Evolutionary conservation across 2,329 filamentous ascomycete species (phyloP), one percentile per base, ranked within the genome.

Genomic region (Amauroascus niger): DNA sequence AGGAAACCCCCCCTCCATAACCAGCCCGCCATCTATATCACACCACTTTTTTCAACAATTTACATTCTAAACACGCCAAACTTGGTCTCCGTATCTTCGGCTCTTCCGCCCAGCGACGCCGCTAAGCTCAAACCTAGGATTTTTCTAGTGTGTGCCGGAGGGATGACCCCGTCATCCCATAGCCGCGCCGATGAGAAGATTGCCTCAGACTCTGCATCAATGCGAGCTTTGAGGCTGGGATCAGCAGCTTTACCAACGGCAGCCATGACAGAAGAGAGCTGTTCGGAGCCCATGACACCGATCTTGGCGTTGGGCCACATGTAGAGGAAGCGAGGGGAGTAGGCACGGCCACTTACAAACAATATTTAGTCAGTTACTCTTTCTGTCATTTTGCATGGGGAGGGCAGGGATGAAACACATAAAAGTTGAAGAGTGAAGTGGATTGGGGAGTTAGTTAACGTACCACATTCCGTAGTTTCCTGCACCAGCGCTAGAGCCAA

Each of bases 251-350:
- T 86, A 7, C 91, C 90, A 0, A 98, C 91, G 1, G 90, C 87
- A 71, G 89, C 87, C 93, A 98, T 97, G 57, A 98, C 93, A 3
- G 85, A 81, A 6, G 85, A 84, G 33, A 98, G 76, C 74, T 97
- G 91, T 71, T 96, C 91, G 39, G 86, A 80, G 18, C 93, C 93
- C 93, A 98, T 98, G 62, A 98, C 90, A 30, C 87, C 88, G 49
- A 95, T 88, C 65, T 87, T 86, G n/a, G 93, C 89, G 62, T 95
- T 95, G 39, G 93, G 93, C 93, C 93, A 98, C 78, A 91, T 94
- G 83, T 88, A 96, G 57, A 97, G 71, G 69, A 97, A 88, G 11
- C 89, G 78, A 0, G 91, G 91, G n/a, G 81, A 82, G 70, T 96
- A 98, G 1, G 93, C 91, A 49, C 93, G 80, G 20, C 93, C 93